Evolutionary conservation across 495 filamentous ascomycete genomes (phyloP).

Genomic region (Aspergillus heteromorphus): DNA sequence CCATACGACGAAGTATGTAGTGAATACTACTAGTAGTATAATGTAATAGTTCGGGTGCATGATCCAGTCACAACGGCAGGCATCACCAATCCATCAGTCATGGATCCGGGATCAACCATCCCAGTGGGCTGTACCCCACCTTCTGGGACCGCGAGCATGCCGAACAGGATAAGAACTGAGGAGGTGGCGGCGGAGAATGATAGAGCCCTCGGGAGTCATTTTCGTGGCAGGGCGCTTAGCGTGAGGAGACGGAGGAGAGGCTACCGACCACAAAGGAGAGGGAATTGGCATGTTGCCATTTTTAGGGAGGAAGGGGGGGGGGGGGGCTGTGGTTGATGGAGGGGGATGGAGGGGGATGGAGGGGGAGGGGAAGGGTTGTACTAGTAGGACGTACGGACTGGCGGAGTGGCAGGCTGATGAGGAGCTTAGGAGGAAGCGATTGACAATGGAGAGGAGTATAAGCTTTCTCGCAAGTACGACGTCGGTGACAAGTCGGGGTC

Average conservation of each 20-base stretch:
- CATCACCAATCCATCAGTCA: background rate
- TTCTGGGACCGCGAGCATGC: background rate
- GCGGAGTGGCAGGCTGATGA: background rate
- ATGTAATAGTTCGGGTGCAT: background rate
- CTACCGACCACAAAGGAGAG: background rate
- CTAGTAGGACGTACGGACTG: too few relatives aligned
- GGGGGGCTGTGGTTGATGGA: too few relatives aligned
- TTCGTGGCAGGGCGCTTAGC: constrained; percentile 3
- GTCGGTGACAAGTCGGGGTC: background rate
- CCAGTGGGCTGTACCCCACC: constrained; percentile 18
- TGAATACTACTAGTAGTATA: background rate
- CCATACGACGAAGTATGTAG: too few relatives aligned
- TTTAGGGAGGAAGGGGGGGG: background rate
- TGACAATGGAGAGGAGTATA: background rate
- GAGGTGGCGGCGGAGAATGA: constrained; percentile 21
- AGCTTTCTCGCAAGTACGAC: background rate
- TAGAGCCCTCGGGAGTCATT: constrained; percentile 5
- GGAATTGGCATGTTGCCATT: background rate
- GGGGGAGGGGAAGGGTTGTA: too few relatives aligned
- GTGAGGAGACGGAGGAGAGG: constrained; percentile 7
- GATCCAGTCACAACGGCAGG: background rate
- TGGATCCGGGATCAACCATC: background rate
- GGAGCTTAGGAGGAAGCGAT: too few relatives aligned
- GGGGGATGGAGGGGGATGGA: too few relatives aligned
- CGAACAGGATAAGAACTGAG: background rate